phyloP scores from a whole-genome alignment of 768 basidiomycete genomes.

The Gyrodon lividus region DNA sequence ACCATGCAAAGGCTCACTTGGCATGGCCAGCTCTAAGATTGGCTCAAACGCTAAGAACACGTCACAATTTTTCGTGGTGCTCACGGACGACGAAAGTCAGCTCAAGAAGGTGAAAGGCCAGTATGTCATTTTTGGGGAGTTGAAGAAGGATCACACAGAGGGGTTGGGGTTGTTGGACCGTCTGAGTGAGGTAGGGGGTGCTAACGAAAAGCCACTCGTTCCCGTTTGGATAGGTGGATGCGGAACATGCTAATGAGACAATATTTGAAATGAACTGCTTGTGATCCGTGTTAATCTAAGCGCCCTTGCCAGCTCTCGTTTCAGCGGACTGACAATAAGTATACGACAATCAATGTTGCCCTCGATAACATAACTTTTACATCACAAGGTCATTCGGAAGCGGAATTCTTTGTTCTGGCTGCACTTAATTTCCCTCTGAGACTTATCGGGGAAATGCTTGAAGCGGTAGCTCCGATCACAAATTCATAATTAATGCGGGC shows the following conservation, averaged over 20 bases:
- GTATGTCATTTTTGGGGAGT: constrained; percentile 45
- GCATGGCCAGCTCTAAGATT: constrained; percentile 47
- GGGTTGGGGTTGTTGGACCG: constrained; percentile 35
- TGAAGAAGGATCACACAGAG: constrained; percentile 30
- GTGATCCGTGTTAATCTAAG: background rate
- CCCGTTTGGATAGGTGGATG: constrained; percentile 46
- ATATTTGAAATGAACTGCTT: background rate
- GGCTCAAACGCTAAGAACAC: constrained; percentile 47
- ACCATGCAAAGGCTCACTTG: constrained; percentile 43
- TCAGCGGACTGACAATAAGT: no score
- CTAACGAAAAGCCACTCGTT: constrained; percentile 34
- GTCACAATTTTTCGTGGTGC: constrained; percentile 51
- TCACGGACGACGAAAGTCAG: constrained; percentile 39
- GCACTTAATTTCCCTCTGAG: no score
- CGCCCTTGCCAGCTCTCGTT: no score
- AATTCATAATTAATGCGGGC: no score
- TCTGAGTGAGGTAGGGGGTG: constrained; percentile 33
- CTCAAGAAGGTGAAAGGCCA: constrained; percentile 49
- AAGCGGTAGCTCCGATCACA: no score
- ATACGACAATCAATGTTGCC: no score
- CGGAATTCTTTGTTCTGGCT: no score
- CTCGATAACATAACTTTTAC: no score
- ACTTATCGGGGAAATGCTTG: no score
- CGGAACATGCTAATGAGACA: constrained; percentile 22
- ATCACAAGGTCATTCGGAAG: no score